phyloP scores from a whole-genome alignment of 1,139 yeast species.

The Sugiyamaella neomexicana region DNA sequence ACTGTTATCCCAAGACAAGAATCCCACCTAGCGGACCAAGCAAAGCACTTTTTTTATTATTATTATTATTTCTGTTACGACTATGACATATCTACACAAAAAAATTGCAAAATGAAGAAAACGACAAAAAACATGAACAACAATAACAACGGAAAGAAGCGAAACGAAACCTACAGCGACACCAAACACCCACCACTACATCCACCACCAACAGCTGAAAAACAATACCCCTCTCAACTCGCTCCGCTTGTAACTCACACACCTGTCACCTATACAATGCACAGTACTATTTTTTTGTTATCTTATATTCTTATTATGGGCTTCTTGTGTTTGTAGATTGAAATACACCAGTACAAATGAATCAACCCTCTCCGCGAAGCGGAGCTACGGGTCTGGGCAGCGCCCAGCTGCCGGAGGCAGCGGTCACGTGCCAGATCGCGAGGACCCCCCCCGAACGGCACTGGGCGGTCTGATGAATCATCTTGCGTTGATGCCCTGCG shows the following conservation, averaged over 20 bases:
- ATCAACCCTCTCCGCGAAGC: background rate
- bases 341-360: background rate
- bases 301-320: constrained; percentile 2
- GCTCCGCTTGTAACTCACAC: background rate
- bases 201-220: no score
- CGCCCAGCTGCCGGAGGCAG: background rate
- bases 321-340: background rate
- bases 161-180: no score
- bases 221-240: no score
- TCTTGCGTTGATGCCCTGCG: constrained; percentile 6
- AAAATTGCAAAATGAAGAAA: background rate
- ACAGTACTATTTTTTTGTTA: background rate
- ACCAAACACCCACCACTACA: no score
- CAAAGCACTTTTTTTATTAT: background rate
- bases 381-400: background rate
- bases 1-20: constrained; percentile 10
- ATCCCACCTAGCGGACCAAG: background rate
- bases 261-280: background rate
- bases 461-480: constrained; percentile 12
- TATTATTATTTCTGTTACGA: no score
- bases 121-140: background rate
- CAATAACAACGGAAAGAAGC: no score
- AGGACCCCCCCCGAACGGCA: background rate
- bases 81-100: background rate
- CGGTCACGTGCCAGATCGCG: no score